Base-by-base conservation (phyloP, 2,329 filamentous ascomycete genomes). In the Penicillium decumbens region DNA sequence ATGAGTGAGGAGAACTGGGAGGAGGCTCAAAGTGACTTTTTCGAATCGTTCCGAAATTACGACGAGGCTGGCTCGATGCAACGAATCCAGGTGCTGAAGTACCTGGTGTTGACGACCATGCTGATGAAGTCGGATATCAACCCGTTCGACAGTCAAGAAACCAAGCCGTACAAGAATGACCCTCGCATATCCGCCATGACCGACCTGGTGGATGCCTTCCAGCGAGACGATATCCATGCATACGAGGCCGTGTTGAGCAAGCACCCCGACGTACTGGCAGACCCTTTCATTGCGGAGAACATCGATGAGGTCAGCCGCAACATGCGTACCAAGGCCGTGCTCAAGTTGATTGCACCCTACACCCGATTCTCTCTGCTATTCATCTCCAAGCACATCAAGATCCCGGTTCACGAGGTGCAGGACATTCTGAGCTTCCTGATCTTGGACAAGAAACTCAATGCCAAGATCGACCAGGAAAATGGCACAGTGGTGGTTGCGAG, bases 1-100 rank as follows among this genome's bases (percentile, higher is more conserved):
- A 97, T 98, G 93, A 93, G 88, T 70, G 93, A 98, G 77, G 93
- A 97, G 75, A 97, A 97, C 69, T 98, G 93, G 93, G 89, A 93
- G 69, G 89, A 91, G 65, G 93, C 93, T 1, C 91, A 97, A 72
- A 92, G 85, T 62, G 93, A 97, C 75, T 98, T 98, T 72, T 96
- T 96, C 71, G 93, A 98, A 70, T 95, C 92, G 1, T 98, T 98
- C 77, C 88, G 91, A 49, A 97, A 96, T 75, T 98, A 97, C 74
- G 93, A 98, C 68, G 93, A 98, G 76, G 93, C 93, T 35, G 93
- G 93, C 40, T 96, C 91, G 24, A 80, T 96, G 63, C 92, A 97
- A 71, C 84, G 93, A 41, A 97, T 97, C 60, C 92, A 97, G 71
- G 93, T 97, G 13, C 82, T 98, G 61, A 97, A 96, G 73, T 98